These are phyloP conservation scores for Ilyonectria sp. DNA, from an alignment of 2,329 filamentous ascomycete species.

Conservation along the genomic window DNA sequence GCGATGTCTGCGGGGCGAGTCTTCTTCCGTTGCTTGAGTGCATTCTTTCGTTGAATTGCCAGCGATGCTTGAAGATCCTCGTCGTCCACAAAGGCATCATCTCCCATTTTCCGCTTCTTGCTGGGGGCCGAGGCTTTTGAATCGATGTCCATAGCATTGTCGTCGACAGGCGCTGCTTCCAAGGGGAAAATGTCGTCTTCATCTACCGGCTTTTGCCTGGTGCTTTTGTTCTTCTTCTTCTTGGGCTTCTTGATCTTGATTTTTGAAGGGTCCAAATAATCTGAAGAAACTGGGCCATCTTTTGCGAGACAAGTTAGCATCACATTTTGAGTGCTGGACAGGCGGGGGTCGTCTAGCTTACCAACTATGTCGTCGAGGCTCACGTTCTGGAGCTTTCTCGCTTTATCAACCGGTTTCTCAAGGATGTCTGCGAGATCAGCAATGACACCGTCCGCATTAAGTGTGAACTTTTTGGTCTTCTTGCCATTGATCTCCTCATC, in stretches of 20 bases:
- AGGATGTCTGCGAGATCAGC: constrained; percentile 74
- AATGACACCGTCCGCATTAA: constrained; percentile 83
- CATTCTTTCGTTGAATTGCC: constrained; percentile 84
- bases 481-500: constrained; percentile 96
- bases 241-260: constrained; percentile 96
- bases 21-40: constrained; percentile 93
- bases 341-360: constrained; percentile 49
- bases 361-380: constrained; percentile 83
- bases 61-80: constrained; percentile 92
- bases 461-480: constrained; percentile 88
- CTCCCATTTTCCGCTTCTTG: constrained; percentile 76
- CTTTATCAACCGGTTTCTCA: constrained; percentile 66
- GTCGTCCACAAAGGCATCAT: constrained; percentile 86
- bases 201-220: constrained; percentile 77
- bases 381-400: constrained; percentile 78
- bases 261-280: constrained; percentile 89
- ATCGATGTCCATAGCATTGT: constrained; percentile 83
- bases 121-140: constrained; percentile 60
- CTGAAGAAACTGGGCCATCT: constrained; percentile 70
- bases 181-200: constrained; percentile 72
- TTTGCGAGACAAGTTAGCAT: constrained; percentile 30
- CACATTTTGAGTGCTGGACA: not conserved
- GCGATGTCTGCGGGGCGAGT: constrained; percentile 89
- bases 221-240: constrained; percentile 89
- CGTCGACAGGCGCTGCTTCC: constrained; percentile 55